Base-by-base conservation (phyloP, 805 yeast genomes). In the Kuraishia ogatae region DNA sequence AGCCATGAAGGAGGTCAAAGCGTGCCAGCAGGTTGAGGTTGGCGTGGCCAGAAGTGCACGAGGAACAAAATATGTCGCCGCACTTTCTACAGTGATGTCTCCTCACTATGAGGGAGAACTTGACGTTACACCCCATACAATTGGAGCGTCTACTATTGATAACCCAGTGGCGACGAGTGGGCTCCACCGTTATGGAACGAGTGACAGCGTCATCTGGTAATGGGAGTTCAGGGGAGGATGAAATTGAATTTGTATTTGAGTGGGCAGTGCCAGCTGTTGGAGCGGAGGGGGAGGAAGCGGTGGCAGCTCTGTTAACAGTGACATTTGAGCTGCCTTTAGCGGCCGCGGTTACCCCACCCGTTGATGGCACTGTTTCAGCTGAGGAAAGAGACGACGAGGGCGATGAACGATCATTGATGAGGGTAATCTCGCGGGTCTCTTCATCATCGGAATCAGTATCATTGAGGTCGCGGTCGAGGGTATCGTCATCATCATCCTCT, bases 1-100 rank as follows among this genome's bases (percentile, higher is more conserved):
- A 7, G 17, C 56, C 56, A 20, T 54, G 53, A 8, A 47, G 54
- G 35, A 54, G 46, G 51, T 70, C 73, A 57, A 71, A 71, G 56
- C 70, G 66, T 29, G 73, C 73, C 52, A 68, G 60, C 50, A 69
- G 50, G 56, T 70, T 70, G 52, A 71, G 58, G 52, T 65, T 66
- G 1, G 73, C 71, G 17, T 59, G 55, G n/a, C 63, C 56, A 28
- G 57, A 57, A 19, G 66, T 57, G 56, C 75, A 71, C 15, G 57
- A 57, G 54, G 61, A 65, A 58, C 83, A 79, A 53, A 72, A 76
- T 11, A 78, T 73, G 35, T 68, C 68, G 2, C 83, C 83, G 63
- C 83, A 79, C 57, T 74, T 78, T 19, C 83, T 59, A 59, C 83
- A 79, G 61, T 79, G 83, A 61, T 79, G 83, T 54, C 76, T 69